Base-by-base conservation (phyloP, 768 basidiomycete species). In the Exsudoporus frostii region DNA sequence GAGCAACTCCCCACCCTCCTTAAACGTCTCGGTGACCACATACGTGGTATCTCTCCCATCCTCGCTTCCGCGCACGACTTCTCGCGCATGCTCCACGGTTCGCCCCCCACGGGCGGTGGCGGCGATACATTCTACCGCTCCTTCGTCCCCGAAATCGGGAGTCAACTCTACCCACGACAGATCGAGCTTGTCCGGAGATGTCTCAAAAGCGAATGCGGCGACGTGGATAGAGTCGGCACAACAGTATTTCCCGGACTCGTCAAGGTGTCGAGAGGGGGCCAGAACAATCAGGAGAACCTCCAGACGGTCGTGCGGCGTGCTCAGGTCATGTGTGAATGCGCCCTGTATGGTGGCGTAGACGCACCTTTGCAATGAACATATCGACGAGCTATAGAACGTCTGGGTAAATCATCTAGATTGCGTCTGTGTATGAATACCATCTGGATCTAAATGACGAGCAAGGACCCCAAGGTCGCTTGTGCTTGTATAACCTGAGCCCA, bases 171-270 rank as follows among this genome's bases (percentile, higher is more conserved):
- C 57, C 85, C 92, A 8, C 73, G 80, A 33, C 88, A 92, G 67
- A 86, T 93, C 51, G 92, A 94, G 66, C 81, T 93, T 39, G 83
- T 92, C 41, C 90, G 91, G 67, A 75, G 91, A 27, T 94, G 92
- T 71, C 65, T 88, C 60, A 84, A 76, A 61, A 88, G 84, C 57
- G 92, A 93, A 68, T 69, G 78, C 30, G 86, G 88, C 7, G 86
- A 92, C 45, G 63, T 73, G 3, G 90, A 92, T 61, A 74, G 79
- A 11, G 90, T 93, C 4, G 92, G 92, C 11, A 84, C 89, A 5
- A 90, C 90, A 0, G 82, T 93, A 57, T 94, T 94, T 67, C 91
- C 91, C 3, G 92, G 92, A 3, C 75, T 93, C 27, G 92, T 92
- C 48, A 94, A 93, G 70, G 84, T 92, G 14, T 80, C 82, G 1